Base-by-base conservation (phyloP, 768 basidiomycete genomes). In the Chalciporus chontae region DNA sequence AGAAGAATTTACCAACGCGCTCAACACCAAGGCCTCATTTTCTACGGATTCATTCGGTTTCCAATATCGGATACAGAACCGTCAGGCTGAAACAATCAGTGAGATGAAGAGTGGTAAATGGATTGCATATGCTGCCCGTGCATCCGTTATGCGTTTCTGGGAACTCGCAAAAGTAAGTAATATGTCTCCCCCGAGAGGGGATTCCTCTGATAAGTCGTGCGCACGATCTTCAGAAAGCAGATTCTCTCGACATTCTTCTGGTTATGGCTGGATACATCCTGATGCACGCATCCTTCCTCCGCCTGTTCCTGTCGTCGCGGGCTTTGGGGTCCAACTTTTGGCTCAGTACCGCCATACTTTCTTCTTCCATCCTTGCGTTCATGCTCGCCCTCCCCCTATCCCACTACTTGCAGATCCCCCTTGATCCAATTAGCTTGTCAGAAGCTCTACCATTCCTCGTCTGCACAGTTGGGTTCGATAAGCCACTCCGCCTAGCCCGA, bases 371-470 rank as follows among this genome's bases (percentile, higher is more conserved):
- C 53, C 85, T 94, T 54, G 87, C 90, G 0, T 85, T 98, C 63
- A 78, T 99, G 47, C 74, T 93, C 47, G 79, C 91, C 11, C 78
- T 98, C 6, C 87, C 95, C 13, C 65, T 84, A 36, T 81, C 85
- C 17, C 78, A 86, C 45, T 84, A 84, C 8, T 76, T 97, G 50
- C 77, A 78, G 58, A 91, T 99, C 51, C 87, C 85, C 17, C 85
- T 99, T 58, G 94, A 98, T 66, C 92, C 93, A 1, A 86, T 98
- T 46, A 85, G 86, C 9, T 77, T 99, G 44, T 92, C 90, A 9
- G 96, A 99, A 68, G 95, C 96, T 0, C 79, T 99, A 0, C 96
- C 96, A 0, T 98, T 98, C 83, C 76, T 98, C 42, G 94, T 99
- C 31, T 95, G 95, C 68, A 96, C 94, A 2, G 84, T 99, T 52